phyloP scores from a whole-genome alignment of 345 rosid species.

The Firmiana major region DNA sequence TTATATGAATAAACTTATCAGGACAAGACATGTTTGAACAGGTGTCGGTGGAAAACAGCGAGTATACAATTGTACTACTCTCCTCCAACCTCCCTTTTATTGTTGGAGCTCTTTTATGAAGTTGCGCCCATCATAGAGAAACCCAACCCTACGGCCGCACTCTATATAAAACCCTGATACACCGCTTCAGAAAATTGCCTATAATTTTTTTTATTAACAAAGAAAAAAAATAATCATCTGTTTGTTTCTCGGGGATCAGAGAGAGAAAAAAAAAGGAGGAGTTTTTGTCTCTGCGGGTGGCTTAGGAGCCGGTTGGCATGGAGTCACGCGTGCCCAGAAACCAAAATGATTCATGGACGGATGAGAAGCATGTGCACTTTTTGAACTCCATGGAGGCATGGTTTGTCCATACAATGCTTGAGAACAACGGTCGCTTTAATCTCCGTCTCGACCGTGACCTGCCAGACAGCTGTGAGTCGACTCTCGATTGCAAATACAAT shows the following conservation, averaged over 20 bases:
- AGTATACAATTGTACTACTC: not conserved
- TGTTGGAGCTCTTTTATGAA: not conserved
- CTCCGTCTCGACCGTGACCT: constrained; percentile 38
- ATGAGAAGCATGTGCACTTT: constrained; percentile 39
- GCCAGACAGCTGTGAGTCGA: constrained; percentile 41
- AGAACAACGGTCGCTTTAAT: constrained; percentile 11
- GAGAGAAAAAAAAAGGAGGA: not conserved
- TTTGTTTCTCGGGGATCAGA: not conserved
- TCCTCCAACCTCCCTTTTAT: not conserved
- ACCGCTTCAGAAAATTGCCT: not conserved
- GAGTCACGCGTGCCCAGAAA: not conserved
- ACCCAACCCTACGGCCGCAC: not conserved
- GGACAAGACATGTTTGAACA: not conserved
- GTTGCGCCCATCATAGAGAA: not conserved
- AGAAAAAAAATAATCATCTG: not conserved
- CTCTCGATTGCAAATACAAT: constrained; percentile 23
- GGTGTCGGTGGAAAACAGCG: not conserved
- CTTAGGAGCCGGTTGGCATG: constrained; percentile 2
- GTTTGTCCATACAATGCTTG: constrained; percentile 38
- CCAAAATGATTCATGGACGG: constrained; percentile 26
- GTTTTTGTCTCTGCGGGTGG: not conserved
- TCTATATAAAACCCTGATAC: not conserved
- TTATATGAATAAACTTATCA: not conserved
- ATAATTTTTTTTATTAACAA: too few relatives aligned
- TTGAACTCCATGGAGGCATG: constrained; percentile 35